Evolutionary conservation across 139 green algal species (phyloP).

Genomic region (Astrephomene gubernaculifera): DNA sequence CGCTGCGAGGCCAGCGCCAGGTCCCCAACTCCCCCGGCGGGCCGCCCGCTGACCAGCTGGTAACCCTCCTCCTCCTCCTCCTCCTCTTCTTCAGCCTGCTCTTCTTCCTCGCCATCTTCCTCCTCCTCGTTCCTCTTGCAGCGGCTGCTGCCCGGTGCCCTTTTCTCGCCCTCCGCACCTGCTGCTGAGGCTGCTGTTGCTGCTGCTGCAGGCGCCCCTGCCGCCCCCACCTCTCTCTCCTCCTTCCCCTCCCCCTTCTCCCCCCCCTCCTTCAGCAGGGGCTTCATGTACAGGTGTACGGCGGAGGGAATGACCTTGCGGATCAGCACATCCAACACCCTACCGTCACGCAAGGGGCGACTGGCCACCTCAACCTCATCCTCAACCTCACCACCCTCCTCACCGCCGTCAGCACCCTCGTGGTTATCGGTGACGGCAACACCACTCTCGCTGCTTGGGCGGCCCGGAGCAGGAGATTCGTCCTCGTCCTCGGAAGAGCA

Average conservation of each 20-base stretch:
- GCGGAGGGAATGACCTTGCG: constrained; percentile 41
- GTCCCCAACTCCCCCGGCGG: constrained; percentile 1
- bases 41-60: constrained; percentile 16
- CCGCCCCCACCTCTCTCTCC: not conserved
- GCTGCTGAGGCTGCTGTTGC: not conserved
- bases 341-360: not conserved
- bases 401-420: no score
- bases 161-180: not conserved
- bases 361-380: not conserved
- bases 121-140: not conserved
- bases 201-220: no score
- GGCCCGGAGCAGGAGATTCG: no score
- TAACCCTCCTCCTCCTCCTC: constrained; percentile 33
- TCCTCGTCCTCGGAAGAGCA: no score
- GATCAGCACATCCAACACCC: constrained; percentile 28
- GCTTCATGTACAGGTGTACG: constrained; percentile 47
- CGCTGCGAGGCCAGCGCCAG: constrained; percentile 28
- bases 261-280: no score
- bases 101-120: not conserved
- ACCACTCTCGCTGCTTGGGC: no score
- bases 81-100: not conserved
- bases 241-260: not conserved
- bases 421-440: no score
- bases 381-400: not conserved
- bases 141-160: not conserved